Evolutionary conservation across 495 filamentous ascomycete species (phyloP), one percentile per base, ranked within the genome.

Genomic region (Hyaloscypha bicolor): DNA sequence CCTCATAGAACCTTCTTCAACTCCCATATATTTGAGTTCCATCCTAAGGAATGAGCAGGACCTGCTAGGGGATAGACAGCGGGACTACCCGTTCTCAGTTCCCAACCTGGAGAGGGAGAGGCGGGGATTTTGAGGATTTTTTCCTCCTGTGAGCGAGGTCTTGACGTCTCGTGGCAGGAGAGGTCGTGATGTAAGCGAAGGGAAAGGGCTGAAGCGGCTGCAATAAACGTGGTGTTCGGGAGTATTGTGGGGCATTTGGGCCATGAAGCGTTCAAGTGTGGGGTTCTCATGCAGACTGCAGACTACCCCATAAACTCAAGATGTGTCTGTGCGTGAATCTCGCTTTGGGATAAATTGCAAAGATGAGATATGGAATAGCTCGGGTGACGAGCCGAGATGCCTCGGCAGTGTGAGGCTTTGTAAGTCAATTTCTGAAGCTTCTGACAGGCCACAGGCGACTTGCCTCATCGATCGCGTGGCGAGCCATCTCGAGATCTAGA

Each of bases 161-260:
- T 25, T 9, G 9, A 56, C 21, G 4, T 48, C 16, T 48, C 16
- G 9, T 48, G 9, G 42, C 42, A 48, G 42, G 42, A 19, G 42
- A 29, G 4, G 21, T 9, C 19, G 19, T 9, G 6, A 0, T 56
- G 53, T 9, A n/a, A 32, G 30, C 30, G 21, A 56, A 9, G 22
- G 22, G 21, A 3, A 25, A n/a, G 6, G 53, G 53, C 53, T 56
- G 53, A 25, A 30, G 11, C 9, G 22, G 21, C 30, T 25, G 53
- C 21, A n/a, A 56, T 53, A 56, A 56, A 9, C 21, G 53, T n/a
- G 21, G 21, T 30, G 25, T 1, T 56, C 53, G 53, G 53, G 30
- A 25, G 11, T 56, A 56, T 56, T 56, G 53, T 56, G 53, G 53
- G 53, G 6, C 53, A 53, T 53, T 8, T 32, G 30, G 53, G 42